These are phyloP conservation scores for Boletellus dicymbophilus DNA, from an alignment of 1,284 basidiomycete species.

Conservation along the genomic window DNA sequence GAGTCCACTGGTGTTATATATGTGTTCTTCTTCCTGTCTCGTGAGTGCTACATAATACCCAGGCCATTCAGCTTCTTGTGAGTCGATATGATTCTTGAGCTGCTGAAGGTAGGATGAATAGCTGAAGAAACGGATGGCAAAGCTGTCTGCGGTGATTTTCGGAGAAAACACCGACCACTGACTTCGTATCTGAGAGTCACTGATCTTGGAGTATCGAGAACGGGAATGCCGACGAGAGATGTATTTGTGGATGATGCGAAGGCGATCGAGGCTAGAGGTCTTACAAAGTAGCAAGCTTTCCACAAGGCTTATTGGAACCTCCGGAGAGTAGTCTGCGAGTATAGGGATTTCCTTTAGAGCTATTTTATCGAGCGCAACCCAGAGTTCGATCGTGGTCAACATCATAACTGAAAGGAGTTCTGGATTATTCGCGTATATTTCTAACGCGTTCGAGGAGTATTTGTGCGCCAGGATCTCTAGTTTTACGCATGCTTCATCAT, in stretches of 20 bases:
- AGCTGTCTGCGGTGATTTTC: conserved; percentile 1
- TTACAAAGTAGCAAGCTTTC: not conserved
- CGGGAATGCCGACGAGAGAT: not conserved
- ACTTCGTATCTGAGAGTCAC: too few relatives aligned
- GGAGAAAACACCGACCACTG: conserved; percentile 25
- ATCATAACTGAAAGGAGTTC: conserved; percentile 46
- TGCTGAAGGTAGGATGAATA: not conserved
- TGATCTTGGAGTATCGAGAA: too few relatives aligned
- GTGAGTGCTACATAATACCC: not conserved
- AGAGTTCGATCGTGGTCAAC: conserved; percentile 43
- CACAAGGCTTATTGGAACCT: conserved; percentile 30
- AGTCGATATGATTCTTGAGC: not conserved
- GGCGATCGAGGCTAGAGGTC: not conserved
- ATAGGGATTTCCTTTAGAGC: conserved; percentile 15
- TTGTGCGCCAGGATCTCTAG: conserved; percentile 25
- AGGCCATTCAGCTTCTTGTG: not conserved
- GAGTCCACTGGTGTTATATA: not conserved
- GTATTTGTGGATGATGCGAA: not conserved
- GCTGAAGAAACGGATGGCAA: conserved; percentile 22
- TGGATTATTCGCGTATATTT: conserved; percentile 35
- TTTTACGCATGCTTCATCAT: conserved; percentile 2
- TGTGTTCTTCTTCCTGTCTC: not conserved
- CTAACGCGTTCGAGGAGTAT: conserved; percentile 30
- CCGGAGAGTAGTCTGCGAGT: too few relatives aligned
- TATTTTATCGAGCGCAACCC: conserved; percentile 45